These are phyloP conservation scores for Chytriomyces confervae DNA, from an alignment of 192 early-diverging fungal species.

Conservation along the genomic window DNA sequence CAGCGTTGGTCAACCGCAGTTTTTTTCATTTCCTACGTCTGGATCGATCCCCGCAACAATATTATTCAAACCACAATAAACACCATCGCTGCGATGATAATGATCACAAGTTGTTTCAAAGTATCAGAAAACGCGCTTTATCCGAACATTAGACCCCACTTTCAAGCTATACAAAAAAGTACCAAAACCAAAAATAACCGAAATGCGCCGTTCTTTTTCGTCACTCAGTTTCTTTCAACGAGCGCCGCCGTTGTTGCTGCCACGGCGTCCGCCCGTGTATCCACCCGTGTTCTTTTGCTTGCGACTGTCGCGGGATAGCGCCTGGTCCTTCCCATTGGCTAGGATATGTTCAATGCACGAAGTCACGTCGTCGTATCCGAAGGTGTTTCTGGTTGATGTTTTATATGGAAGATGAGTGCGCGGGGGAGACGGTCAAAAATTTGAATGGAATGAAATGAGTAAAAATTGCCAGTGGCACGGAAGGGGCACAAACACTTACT, in stretches of 20 bases:
- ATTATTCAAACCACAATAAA: conserved; percentile 33
- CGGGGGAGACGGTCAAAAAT: neutral
- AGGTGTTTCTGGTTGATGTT: neutral
- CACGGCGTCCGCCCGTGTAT: neutral
- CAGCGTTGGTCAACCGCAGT: no score
- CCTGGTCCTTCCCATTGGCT: conserved; percentile 22
- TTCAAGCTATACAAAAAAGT: no score
- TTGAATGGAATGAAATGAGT: neutral
- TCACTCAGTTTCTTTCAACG: no score
- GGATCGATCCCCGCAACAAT: conserved; percentile 20
- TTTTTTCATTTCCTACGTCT: no score
- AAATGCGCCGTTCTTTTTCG: no score
- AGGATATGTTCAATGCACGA: conserved; percentile 14
- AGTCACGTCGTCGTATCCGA: conserved; percentile 16
- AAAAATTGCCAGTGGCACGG: neutral
- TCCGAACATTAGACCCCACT: no score
- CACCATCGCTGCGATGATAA: no score
- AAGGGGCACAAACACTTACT: conserved; percentile 10
- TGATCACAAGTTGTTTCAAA: no score
- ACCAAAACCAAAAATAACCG: no score
- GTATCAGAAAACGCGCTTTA: no score
- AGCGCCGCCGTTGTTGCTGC: neutral
- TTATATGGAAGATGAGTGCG: neutral
- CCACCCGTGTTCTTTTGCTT: neutral
- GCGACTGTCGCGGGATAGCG: neutral